Evolutionary conservation across 129 eudicot genomes (phyloP).

Genomic region (Artemisia tridentata): DNA sequence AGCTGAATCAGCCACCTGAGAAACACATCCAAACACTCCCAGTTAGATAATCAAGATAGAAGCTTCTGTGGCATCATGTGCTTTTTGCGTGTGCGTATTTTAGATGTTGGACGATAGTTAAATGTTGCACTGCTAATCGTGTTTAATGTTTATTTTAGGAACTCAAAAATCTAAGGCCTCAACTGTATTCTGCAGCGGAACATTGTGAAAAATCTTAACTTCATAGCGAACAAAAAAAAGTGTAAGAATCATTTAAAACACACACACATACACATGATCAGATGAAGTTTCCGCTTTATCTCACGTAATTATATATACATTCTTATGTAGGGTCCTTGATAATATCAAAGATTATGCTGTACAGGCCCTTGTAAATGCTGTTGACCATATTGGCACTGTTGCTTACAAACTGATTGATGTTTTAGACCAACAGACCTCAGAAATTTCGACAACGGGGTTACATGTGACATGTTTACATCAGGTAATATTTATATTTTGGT

Average conservation of each 20-base stretch:
- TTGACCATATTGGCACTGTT: conserved; percentile 98
- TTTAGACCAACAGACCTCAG: conserved; percentile 75
- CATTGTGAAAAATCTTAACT: conserved; percentile 97
- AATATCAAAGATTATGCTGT: conserved; percentile 94
- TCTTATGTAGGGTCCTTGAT: conserved; percentile 77
- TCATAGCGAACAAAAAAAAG: conserved; percentile 91
- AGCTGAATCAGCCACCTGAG: neutral
- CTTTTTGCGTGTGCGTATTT: neutral
- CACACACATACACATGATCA: neutral
- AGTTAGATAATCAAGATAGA: conserved; percentile 6
- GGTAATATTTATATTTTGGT: conserved; percentile 36
- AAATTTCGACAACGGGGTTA: conserved; percentile 62
- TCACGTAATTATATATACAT: neutral
- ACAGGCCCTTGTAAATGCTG: conserved; percentile 93
- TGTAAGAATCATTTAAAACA: conserved; percentile 41
- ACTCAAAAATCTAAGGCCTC: conserved; percentile 90
- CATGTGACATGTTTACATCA: conserved; percentile 73
- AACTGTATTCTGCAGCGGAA: conserved; percentile 94
- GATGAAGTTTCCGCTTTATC: neutral
- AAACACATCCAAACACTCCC: neutral
- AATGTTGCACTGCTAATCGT: conserved; percentile 4
- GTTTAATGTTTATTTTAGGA: conserved; percentile 51
- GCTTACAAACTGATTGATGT: conserved; percentile 85
- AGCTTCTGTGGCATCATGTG: conserved; percentile 2
- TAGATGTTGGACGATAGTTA: conserved; percentile 16